phyloP scores from a whole-genome alignment of 2,329 filamentous ascomycete species.

The Ascosphaera apis region DNA sequence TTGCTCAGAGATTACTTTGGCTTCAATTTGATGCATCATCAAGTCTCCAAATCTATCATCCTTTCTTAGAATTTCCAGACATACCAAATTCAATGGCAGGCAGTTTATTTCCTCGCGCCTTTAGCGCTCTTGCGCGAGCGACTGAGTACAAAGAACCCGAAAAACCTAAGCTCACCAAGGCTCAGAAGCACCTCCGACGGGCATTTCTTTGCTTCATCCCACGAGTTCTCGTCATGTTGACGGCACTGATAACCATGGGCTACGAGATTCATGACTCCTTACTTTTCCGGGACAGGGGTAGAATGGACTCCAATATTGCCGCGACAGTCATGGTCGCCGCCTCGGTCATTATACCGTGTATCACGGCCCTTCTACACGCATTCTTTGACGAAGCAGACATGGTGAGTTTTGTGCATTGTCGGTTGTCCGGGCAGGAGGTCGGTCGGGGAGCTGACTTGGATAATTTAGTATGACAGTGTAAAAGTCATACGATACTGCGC shows the following conservation, averaged over 20 bases:
- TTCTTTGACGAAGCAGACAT: not conserved
- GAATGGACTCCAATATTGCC: not conserved
- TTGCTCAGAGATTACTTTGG: too few relatives aligned
- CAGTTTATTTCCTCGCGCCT: not conserved
- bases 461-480: not conserved
- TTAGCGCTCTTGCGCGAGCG: not conserved
- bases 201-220: not conserved
- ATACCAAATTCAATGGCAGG: too few relatives aligned
- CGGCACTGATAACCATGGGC: not conserved
- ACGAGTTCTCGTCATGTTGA: not conserved
- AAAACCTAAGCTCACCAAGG: not conserved
- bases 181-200: not conserved
- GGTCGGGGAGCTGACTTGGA: not conserved
- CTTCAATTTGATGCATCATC: too few relatives aligned
- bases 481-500: not conserved
- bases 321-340: not conserved
- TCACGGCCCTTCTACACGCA: not conserved
- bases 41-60: too few relatives aligned
- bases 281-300: not conserved
- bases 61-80: too few relatives aligned
- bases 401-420: not conserved
- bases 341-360: not conserved
- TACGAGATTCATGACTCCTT: not conserved
- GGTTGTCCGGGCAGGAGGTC: not conserved
- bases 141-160: not conserved